phyloP scores from a whole-genome alignment of 108 stramenopile species.

The Nannochloropsis granulata region DNA sequence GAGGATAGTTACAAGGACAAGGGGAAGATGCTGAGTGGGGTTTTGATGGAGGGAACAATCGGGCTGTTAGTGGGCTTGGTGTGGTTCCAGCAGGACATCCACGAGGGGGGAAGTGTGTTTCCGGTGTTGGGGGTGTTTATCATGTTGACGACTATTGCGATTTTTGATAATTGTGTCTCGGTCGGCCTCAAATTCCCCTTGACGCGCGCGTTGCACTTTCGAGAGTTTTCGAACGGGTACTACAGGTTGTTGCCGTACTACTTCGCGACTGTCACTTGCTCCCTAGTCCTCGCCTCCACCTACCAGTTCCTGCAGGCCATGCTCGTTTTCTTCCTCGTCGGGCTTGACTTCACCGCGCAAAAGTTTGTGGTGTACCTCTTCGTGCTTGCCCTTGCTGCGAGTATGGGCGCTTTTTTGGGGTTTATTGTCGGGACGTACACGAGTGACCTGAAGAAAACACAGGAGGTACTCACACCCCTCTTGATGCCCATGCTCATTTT shows the following conservation, averaged over 20 bases:
- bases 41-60: background rate
- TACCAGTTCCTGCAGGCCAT: background rate
- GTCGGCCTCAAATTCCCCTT: background rate
- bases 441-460: background rate
- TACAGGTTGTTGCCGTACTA: background rate
- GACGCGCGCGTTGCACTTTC: background rate
- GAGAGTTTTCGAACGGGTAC: background rate
- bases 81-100: background rate
- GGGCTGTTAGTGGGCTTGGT: background rate
- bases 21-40: background rate
- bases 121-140: background rate
- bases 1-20: background rate
- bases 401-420: background rate
- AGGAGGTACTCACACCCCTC: background rate
- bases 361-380: background rate
- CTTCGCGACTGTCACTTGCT: background rate
- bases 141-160: background rate
- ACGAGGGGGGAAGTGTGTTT: background rate
- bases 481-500: conserved; percentile 11
- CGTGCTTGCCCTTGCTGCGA: background rate
- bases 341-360: background rate
- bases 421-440: background rate
- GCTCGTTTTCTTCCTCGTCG: background rate
- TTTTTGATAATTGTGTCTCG: background rate
- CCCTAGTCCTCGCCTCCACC: background rate